These are phyloP conservation scores for Malassezia sp. DNA, from an alignment of 1,284 basidiomycete species.

Conservation along the genomic window DNA sequence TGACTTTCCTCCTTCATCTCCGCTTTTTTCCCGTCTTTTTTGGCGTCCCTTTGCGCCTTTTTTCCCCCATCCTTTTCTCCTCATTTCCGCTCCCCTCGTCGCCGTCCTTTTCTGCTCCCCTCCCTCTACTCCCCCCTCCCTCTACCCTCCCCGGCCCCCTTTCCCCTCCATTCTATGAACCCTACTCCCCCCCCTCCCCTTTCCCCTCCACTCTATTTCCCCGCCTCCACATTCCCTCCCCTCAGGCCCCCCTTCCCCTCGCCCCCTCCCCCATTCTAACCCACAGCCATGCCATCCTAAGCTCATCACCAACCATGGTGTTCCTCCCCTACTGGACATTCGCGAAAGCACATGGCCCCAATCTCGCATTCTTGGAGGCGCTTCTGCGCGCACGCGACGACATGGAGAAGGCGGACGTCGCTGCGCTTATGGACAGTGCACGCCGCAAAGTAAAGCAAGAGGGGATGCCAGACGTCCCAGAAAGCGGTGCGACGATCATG, in stretches of 20 bases:
- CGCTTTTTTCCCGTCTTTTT: too few relatives aligned
- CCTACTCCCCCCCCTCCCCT: too few relatives aligned
- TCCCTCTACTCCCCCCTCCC: too few relatives aligned
- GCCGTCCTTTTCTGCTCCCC: too few relatives aligned
- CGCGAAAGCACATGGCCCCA: constrained; percentile 88
- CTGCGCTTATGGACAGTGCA: constrained; percentile 84
- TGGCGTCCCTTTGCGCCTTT: neutral
- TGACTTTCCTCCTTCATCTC: neutral
- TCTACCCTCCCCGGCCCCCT: too few relatives aligned
- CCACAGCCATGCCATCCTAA: constrained; percentile 70
- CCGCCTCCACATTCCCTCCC: too few relatives aligned
- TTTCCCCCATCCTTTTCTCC: neutral
- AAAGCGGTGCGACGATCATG: constrained; percentile 34
- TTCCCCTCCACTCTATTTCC: too few relatives aligned
- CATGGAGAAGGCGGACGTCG: constrained; percentile 72
- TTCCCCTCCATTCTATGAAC: neutral
- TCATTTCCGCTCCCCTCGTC: too few relatives aligned
- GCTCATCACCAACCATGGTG: constrained; percentile 79
- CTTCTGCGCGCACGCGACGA: constrained; percentile 81
- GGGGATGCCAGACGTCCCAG: constrained; percentile 34
- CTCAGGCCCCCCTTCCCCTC: too few relatives aligned
- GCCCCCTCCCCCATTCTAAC: neutral
- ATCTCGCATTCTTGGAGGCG: constrained; percentile 77
- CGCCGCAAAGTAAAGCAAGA: constrained; percentile 65
- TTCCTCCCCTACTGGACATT: constrained; percentile 87